Evolutionary conservation across 805 yeast species (phyloP).

Genomic region (Kazachstania africana): DNA sequence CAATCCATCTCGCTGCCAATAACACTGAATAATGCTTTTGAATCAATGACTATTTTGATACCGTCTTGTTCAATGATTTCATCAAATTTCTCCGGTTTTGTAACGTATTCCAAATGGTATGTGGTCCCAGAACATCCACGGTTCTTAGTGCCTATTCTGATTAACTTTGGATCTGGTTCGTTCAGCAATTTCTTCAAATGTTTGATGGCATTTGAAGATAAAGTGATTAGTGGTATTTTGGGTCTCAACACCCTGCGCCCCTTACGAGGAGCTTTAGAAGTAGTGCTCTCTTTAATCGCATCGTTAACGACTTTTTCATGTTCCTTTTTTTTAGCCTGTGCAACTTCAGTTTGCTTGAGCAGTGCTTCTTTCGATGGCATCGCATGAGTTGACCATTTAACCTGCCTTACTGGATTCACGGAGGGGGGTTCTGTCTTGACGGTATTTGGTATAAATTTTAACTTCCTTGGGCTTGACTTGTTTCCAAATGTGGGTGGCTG

Average conservation of each 20-base stretch:
- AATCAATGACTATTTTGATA: slow-evolving; percentile 82
- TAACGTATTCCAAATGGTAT: slow-evolving; percentile 83
- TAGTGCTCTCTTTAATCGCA: slow-evolving; percentile 4
- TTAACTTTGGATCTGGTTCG: slow-evolving; percentile 79
- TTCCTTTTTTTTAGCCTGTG: not conserved
- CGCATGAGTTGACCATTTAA: slow-evolving; percentile 34
- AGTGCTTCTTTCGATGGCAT: slow-evolving; percentile 19
- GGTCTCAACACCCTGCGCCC: slow-evolving; percentile 67
- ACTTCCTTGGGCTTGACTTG: not conserved
- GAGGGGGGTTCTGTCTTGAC: not conserved
- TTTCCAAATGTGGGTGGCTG: too few relatives aligned
- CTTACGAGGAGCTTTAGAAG: slow-evolving; percentile 18
- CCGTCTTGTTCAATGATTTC: slow-evolving; percentile 91
- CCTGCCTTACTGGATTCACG: not conserved
- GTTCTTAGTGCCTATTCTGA: slow-evolving; percentile 87
- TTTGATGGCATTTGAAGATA: slow-evolving; percentile 60
- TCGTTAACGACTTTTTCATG: not conserved
- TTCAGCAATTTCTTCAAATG: slow-evolving; percentile 60
- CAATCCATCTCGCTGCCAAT: slow-evolving; percentile 99
- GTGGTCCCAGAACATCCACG: slow-evolving; percentile 95
- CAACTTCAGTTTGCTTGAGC: not conserved
- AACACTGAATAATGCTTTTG: slow-evolving; percentile 89
- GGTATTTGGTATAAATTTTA: not conserved
- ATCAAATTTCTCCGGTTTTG: slow-evolving; percentile 87
- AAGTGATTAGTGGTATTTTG: slow-evolving; percentile 77